Conservation (phyloP, 129 eudicot species). For the Glebionis coronaria region DNA sequence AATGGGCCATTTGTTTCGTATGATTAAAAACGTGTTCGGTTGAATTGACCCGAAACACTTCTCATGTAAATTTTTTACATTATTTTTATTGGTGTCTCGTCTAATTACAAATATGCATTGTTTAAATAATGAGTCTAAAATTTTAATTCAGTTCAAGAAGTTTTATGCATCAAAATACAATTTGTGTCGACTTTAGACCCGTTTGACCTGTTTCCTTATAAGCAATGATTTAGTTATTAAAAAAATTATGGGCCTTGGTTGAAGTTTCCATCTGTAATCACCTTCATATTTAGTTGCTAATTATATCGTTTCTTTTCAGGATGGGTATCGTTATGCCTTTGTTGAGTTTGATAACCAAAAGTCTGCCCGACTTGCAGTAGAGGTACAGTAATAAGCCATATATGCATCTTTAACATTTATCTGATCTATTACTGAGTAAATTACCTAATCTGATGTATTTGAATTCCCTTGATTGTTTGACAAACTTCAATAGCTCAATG, state of each 20-base stretch:
- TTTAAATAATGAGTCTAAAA: too few species aligned
- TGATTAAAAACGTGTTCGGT: background rate
- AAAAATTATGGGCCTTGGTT: background rate
- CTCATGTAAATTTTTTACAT: background rate
- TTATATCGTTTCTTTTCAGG: constrained; percentile 25
- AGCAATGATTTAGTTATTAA: background rate
- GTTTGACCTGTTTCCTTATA: background rate
- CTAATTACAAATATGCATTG: too few species aligned
- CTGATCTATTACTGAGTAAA: background rate
- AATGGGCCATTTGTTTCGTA: background rate
- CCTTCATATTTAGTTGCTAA: constrained; percentile 7
- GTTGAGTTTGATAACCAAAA: constrained; percentile 39
- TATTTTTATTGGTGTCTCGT: background rate
- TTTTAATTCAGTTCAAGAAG: background rate
- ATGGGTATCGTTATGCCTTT: constrained; percentile 42
- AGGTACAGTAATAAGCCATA: constrained; percentile 25
- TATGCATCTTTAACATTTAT: background rate
- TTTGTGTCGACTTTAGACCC: background rate
- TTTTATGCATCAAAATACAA: background rate
- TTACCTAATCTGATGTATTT: background rate
- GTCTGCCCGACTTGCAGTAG: constrained; percentile 37
- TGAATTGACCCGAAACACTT: background rate
- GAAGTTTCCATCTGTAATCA: background rate
- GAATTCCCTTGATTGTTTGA: background rate
- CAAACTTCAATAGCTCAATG: background rate